Evolutionary conservation across 2,329 filamentous ascomycete genomes (phyloP), one percentile per base, ranked within the genome.

Genomic region (Calonectria crousiana): DNA sequence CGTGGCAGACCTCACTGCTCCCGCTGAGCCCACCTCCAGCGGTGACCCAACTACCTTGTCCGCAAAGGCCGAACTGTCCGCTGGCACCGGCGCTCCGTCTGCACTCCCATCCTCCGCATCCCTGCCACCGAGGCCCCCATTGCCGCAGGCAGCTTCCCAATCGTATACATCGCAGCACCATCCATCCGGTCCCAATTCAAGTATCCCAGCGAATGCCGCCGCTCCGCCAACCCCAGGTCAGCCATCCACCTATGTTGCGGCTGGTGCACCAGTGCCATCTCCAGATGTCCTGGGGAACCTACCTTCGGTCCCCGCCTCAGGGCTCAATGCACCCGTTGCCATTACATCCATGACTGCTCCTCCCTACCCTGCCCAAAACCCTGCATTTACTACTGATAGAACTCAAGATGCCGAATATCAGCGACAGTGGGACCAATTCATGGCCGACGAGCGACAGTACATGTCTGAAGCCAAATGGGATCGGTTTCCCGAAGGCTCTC

Each of bases 381-480:
- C 77, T 65, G 78, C 78, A 41, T 79, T 78, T 77, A 76, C 79
- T 78, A 72, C 76, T 79, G 81, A 84, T 77, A 78, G 78, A 77
- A 73, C 77, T 71, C 80, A 84, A 77, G 89, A 84, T 71, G 76
- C 79, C 76, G 84, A 93, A 72, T 88, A 90, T 69, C 92, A 95
- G 81, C 90, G 90, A 79, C 88, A 89, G 64, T 96, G 94, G 85
- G 93, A 95, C 72, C 88, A 90, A 16, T 96, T 96, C 81, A 86
- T 95, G 71, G 88, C 90, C 51, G 92, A 95, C 77, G 95, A 96
- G 84, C 90, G 93, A 75, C 90, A 90, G 77, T 95, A 95, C 83
- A 94, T 95, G 78, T 91, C 92, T 0, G 94, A 96, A 80, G 94
- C 93, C 36, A 92, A 94, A 79, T 96, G 94, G 94, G 94, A 96